Evolutionary conservation across 768 basidiomycete species (phyloP).

Genomic region (Jaapia argillacea): DNA sequence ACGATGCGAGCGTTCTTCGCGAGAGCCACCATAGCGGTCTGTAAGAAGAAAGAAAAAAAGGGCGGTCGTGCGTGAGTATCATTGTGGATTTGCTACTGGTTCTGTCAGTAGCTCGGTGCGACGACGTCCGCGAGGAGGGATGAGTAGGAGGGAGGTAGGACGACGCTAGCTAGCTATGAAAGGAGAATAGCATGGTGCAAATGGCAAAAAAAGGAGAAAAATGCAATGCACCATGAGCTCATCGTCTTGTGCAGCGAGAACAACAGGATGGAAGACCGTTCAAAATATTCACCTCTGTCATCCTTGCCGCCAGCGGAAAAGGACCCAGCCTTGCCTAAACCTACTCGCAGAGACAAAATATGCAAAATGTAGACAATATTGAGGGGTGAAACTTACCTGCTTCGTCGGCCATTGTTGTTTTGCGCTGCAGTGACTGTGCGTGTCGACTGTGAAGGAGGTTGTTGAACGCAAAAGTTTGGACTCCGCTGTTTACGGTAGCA

Average conservation of each 20-base stretch:
- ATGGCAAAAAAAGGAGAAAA: constrained; percentile 2
- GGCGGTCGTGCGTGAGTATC: constrained; percentile 14
- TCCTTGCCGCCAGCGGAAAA: neutral
- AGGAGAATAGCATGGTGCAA: neutral
- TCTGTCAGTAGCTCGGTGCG: constrained; percentile 1
- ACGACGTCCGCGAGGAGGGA: constrained; percentile 1
- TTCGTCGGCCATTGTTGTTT: neutral
- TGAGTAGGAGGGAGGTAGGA: neutral
- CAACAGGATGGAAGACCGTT: neutral
- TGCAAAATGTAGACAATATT: neutral
- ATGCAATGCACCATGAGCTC: constrained; percentile 6
- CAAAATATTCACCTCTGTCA: constrained; percentile 3
- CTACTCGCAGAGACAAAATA: neutral
- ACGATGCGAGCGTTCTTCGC: constrained; percentile 44
- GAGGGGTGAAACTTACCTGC: neutral
- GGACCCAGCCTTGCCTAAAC: neutral
- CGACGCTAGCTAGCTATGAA: constrained; percentile 5
- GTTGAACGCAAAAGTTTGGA: too few species aligned
- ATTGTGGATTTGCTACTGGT: neutral
- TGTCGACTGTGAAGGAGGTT: too few species aligned
- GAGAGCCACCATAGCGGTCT: constrained; percentile 52
- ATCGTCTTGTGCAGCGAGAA: neutral
- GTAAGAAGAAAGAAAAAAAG: constrained; percentile 35
- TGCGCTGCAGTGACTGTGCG: neutral
- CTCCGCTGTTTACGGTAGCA: too few species aligned